phyloP scores from a whole-genome alignment of 2,329 filamentous ascomycete genomes.

The Colletotrichum sp. region DNA sequence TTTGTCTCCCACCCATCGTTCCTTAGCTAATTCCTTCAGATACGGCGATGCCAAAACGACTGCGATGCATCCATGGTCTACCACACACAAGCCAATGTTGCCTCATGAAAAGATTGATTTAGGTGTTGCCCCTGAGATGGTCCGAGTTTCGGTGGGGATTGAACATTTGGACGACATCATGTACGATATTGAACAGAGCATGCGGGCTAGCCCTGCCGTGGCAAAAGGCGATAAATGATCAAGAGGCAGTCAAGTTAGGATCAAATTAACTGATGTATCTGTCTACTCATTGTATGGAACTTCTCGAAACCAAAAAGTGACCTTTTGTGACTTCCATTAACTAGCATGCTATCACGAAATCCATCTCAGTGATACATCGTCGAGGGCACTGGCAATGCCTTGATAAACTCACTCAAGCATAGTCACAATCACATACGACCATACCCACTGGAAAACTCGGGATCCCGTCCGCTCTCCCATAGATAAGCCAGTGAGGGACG shows the following conservation, averaged over 20 bases:
- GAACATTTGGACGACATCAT: background rate
- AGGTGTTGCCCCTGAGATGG: background rate
- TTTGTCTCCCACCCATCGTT: background rate
- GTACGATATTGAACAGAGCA: background rate
- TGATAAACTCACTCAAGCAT: background rate
- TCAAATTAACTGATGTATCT: background rate
- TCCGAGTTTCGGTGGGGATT: background rate
- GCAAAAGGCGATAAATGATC: background rate
- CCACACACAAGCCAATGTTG: background rate
- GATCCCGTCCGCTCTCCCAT: background rate
- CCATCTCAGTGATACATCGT: background rate
- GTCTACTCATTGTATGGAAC: background rate
- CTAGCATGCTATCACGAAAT: background rate
- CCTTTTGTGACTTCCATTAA: background rate
- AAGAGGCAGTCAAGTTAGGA: background rate
- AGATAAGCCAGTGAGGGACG: background rate
- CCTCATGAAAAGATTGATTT: conserved; percentile 61
- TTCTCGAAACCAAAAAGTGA: background rate
- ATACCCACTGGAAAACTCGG: background rate
- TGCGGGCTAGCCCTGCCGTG: background rate
- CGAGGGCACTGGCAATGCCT: background rate
- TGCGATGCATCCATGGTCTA: background rate
- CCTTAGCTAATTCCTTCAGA: background rate
- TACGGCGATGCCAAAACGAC: background rate
- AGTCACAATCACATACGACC: accelerated